Conservation (phyloP, 495 filamentous ascomycete species). For the Daldinia caldariorum region DNA sequence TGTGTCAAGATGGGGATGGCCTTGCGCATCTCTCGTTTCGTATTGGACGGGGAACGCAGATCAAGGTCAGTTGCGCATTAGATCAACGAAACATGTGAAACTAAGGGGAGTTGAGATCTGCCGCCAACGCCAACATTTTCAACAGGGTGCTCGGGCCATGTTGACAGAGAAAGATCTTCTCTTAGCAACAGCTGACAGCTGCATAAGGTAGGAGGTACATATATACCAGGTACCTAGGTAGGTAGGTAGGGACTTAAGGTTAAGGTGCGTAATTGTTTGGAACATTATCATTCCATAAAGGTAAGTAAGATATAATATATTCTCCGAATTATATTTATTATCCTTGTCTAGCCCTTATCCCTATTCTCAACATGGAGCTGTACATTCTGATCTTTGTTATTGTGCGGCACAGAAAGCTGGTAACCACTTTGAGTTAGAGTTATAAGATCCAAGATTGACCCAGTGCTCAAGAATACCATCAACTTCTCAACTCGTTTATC, state of each 20-base stretch:
- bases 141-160: conserved; percentile 33
- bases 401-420: neutral
- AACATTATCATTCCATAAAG: neutral
- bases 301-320: neutral
- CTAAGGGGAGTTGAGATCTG: conserved; percentile 14
- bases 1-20: conserved; percentile 18
- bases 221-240: too few species aligned
- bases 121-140: conserved; percentile 39
- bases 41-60: conserved; percentile 20
- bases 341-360: neutral
- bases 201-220: neutral
- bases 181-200: neutral
- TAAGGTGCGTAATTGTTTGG: neutral
- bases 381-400: neutral
- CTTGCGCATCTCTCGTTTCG: conserved; percentile 16
- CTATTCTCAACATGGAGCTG: neutral
- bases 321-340: neutral
- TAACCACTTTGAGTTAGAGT: neutral
- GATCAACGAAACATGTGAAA: conserved; percentile 1
- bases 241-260: too few species aligned
- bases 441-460: neutral
- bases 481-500: neutral
- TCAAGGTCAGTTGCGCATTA: conserved; percentile 27
- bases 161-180: neutral
- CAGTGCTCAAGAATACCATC: neutral